Evolutionary conservation across 495 filamentous ascomycete species (phyloP).

Genomic region (Talaromyces adpressus): DNA sequence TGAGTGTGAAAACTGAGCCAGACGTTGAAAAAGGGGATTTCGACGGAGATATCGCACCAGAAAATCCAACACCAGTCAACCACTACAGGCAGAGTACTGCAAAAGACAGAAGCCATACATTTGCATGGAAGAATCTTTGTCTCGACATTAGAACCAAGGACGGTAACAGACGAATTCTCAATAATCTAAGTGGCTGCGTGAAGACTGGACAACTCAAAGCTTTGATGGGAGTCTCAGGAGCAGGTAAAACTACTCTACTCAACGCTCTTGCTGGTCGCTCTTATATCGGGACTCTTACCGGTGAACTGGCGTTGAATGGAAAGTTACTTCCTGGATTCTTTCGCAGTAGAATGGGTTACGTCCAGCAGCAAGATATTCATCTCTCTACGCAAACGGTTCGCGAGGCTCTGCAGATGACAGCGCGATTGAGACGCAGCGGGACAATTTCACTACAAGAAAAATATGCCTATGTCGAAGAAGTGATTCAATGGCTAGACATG

Average conservation of each 20-base stretch:
- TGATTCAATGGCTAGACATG: conserved; percentile 89
- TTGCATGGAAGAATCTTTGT: conserved; percentile 60
- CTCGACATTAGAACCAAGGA: conserved; percentile 61
- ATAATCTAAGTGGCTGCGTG: conserved; percentile 60
- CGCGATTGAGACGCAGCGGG: conserved; percentile 74
- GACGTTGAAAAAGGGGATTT: neutral
- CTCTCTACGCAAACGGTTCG: conserved; percentile 79
- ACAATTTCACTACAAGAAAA: conserved; percentile 68
- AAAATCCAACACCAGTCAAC: neutral
- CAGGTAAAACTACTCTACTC: conserved; percentile 61
- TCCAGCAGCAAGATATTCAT: conserved; percentile 93
- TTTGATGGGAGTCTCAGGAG: conserved; percentile 56
- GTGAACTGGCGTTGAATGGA: conserved; percentile 49
- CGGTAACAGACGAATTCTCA: conserved; percentile 50
- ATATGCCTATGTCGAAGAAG: conserved; percentile 81
- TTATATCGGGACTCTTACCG: conserved; percentile 42
- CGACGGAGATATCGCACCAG: neutral
- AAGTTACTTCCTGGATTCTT: conserved; percentile 62
- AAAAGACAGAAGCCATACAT: neutral
- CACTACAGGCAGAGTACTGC: neutral
- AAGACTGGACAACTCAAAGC: conserved; percentile 60
- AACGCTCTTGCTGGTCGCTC: conserved; percentile 51
- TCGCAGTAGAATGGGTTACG: conserved; percentile 90
- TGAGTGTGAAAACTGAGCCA: neutral
- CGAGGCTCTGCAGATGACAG: conserved; percentile 76